Percentiles rank a stretch among this genome's conserved stretches.
Conservation (phyloP, 345 rosid species). For the Viola odorata region DNA sequence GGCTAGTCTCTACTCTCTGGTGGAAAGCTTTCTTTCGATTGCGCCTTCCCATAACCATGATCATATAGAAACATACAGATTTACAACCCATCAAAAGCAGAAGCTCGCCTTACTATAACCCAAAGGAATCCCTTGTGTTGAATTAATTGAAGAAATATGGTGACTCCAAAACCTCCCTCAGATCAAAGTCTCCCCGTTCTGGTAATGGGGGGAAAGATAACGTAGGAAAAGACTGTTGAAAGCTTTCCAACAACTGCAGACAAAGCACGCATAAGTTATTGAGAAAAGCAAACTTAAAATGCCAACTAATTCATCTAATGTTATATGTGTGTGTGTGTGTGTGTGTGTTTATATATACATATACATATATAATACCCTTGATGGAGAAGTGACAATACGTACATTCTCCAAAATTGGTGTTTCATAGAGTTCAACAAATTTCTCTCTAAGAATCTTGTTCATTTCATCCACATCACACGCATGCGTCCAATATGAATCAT, state of each 20-base stretch:
- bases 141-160: constrained; percentile 92
- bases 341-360: too few relatives aligned
- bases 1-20: not conserved
- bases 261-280: not conserved
- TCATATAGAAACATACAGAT: not conserved
- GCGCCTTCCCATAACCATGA: constrained; percentile 2
- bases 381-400: constrained; percentile 20
- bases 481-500: constrained; percentile 99
- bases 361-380: not conserved
- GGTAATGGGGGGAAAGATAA: constrained; percentile 73
- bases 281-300: not conserved
- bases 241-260: constrained; percentile 79
- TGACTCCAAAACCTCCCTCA: constrained; percentile 65
- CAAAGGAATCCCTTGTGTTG: not conserved
- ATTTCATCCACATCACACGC: constrained; percentile 91
- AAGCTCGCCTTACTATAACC: not conserved
- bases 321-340: too few relatives aligned
- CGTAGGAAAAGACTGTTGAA: constrained; percentile 69
- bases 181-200: constrained; percentile 82
- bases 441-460: constrained; percentile 80
- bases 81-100: not conserved
- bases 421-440: constrained; percentile 85
- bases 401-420: constrained; percentile 86
- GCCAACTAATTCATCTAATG: not conserved
- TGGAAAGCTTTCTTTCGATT: not conserved